These are phyloP conservation scores for Fraxinus quadrangulata DNA, from an alignment of 257 asterid genomes.

Conservation along the genomic window DNA sequence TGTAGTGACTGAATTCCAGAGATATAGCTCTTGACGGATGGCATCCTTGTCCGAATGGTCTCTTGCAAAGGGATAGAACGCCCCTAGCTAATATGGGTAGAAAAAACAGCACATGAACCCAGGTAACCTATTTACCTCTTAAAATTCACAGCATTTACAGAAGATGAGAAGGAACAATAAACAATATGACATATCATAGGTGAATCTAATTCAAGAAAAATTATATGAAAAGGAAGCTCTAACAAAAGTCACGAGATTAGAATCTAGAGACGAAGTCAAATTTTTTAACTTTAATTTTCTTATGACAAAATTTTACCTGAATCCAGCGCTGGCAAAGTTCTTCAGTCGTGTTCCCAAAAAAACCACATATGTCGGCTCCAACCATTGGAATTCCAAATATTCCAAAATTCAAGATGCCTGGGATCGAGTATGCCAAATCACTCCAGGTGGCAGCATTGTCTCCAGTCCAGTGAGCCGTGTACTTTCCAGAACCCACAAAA, in stretches of 20 bases:
- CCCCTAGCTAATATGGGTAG: conserved; percentile 44
- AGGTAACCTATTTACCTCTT: background rate
- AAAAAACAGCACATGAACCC: background rate
- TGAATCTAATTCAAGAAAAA: background rate
- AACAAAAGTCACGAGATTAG: background rate
- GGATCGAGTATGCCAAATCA: conserved; percentile 71
- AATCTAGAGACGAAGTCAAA: background rate
- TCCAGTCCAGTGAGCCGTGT: conserved; percentile 96
- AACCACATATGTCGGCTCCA: conserved; percentile 97
- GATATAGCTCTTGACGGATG: conserved; percentile 52
- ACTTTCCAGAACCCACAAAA: conserved; percentile 87
- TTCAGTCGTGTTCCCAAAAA: conserved; percentile 61
- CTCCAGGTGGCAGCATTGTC: conserved; percentile 90
- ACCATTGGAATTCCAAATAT: conserved; percentile 92
- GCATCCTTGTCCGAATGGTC: conserved; percentile 44
- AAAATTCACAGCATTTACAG: background rate
- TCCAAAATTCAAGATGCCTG: conserved; percentile 75
- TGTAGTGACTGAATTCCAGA: conserved; percentile 63
- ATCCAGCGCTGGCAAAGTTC: conserved; percentile 97
- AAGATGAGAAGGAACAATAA: background rate
- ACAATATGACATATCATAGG: background rate
- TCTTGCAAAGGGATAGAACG: conserved; percentile 71
- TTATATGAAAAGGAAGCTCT: background rate
- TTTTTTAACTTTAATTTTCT: background rate
- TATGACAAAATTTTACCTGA: conserved; percentile 39